These are phyloP conservation scores for Skeletonema menzelii DNA, from an alignment of 108 stramenopile genomes.

Conservation along the genomic window DNA sequence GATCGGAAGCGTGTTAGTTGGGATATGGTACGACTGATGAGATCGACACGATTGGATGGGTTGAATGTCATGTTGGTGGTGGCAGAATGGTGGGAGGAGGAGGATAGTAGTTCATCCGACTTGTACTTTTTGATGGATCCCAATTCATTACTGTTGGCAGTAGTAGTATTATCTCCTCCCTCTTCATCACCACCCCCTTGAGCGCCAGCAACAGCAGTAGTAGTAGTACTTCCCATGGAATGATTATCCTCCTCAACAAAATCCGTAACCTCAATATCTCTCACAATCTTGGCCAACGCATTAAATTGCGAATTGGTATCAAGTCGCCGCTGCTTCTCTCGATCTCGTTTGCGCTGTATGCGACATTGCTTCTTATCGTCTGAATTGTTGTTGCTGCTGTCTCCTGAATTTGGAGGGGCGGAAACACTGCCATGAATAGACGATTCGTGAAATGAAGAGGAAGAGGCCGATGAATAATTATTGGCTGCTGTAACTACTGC, in stretches of 20 bases:
- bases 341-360: conserved; percentile 77
- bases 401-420: no score
- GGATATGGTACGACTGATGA: conserved; percentile 73
- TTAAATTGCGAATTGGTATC: conserved; percentile 80
- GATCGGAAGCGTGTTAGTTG: conserved; percentile 35
- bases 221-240: no score
- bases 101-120: background rate
- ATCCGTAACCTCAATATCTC: conserved; percentile 65
- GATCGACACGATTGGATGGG: conserved; percentile 79
- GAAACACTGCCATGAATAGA: no score
- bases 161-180: background rate
- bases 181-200: background rate
- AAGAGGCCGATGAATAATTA: background rate
- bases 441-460: no score
- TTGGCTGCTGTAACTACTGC: background rate
- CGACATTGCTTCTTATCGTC: conserved; percentile 51
- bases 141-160: background rate
- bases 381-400: background rate
- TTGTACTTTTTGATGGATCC: background rate
- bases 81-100: background rate
- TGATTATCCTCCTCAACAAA: conserved; percentile 35
- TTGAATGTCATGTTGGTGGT: conserved; percentile 32
- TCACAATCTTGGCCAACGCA: conserved; percentile 65
- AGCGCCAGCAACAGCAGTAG: no score
- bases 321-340: conserved; percentile 77